Base-by-base conservation (phyloP, 495 filamentous ascomycete genomes). In the Lepidopterella palustris region DNA sequence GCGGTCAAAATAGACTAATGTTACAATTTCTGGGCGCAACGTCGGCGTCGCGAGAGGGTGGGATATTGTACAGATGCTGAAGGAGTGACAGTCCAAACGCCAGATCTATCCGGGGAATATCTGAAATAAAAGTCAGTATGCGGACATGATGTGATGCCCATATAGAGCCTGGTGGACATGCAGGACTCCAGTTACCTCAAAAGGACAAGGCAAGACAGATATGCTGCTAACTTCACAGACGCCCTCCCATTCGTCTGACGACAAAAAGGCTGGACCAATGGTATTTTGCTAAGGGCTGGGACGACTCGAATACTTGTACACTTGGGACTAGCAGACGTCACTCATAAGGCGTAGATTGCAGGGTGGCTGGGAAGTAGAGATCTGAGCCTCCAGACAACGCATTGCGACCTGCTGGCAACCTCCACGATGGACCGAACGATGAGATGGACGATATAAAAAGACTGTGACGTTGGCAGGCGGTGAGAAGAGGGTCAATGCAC, bases 391-490 rank as follows among this genome's bases (percentile, higher is more conserved):
- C 53, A 48, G 52, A 68, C 65, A 68, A 61, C 65, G 65, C 65
- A 68, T 68, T 59, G 65, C 65, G 65, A 64, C 54, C 58, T 67
- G 31, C 61, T 45, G 57, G 57, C 65, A 58, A 45, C 60, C 60
- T 58, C 57, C 10, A 42, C 25, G 45, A 39, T 53, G 54, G 24
- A 39, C 49, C 31, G 45, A 24, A 27, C 25, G 47, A 53, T 29
- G 58, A 53, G 51, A 55, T 28, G 25, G 58, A 57, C 55, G 58
- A 53, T 50, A 47, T 64, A 59, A 62, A 61, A 53, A 64, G 24
- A 48, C 48, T 55, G 52, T 61, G 61, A 64, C 58, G 65, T 68
- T 62, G 25, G 65, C 61, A 64, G 65, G 65, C 65, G 65, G 65
- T 68, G 65, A 61, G 54, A 9, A 18, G 35, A 31, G 39, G 58